Evolutionary conservation across 1,284 basidiomycete species (phyloP).

Genomic region (Ganoderma lucidum): DNA sequence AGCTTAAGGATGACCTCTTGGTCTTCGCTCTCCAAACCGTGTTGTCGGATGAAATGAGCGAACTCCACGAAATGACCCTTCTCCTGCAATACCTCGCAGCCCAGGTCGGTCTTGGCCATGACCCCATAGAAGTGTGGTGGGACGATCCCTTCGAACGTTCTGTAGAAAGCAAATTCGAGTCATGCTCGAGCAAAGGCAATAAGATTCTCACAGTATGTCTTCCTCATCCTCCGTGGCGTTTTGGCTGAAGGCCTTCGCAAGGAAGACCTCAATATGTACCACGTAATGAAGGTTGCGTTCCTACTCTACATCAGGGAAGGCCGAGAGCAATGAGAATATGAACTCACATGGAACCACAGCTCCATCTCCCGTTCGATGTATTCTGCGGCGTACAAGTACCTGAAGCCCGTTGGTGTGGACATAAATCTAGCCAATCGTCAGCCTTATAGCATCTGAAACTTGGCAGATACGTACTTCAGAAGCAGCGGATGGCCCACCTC

Average conservation of each 20-base stretch:
- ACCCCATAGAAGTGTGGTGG: conserved; percentile 98
- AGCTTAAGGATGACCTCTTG: conserved; percentile 85
- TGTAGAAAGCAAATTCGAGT: conserved; percentile 36
- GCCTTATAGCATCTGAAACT: not conserved
- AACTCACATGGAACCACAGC: conserved; percentile 89
- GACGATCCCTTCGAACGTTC: conserved; percentile 86
- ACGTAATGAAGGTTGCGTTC: conserved; percentile 90
- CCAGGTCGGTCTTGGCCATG: conserved; percentile 95
- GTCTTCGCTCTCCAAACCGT: conserved; percentile 88
- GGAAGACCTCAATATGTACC: conserved; percentile 87
- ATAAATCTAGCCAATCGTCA: conserved; percentile 74
- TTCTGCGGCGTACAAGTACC: conserved; percentile 89
- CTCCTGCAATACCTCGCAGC: conserved; percentile 89
- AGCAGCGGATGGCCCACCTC: conserved; percentile 91
- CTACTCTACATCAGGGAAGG: conserved; percentile 47
- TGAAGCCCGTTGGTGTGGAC: conserved; percentile 93
- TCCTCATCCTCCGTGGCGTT: conserved; percentile 69
- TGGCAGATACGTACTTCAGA: conserved; percentile 69
- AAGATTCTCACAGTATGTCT: conserved; percentile 59
- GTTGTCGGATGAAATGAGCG: conserved; percentile 88
- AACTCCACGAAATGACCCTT: conserved; percentile 94
- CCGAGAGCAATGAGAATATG: not conserved
- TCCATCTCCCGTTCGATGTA: conserved; percentile 97
- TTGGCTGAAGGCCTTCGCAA: conserved; percentile 78
- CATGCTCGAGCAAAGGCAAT: not conserved